Evolutionary conservation across 768 basidiomycete species (phyloP), one percentile per base, ranked within the genome.

Genomic region (Auricularia sp.): DNA sequence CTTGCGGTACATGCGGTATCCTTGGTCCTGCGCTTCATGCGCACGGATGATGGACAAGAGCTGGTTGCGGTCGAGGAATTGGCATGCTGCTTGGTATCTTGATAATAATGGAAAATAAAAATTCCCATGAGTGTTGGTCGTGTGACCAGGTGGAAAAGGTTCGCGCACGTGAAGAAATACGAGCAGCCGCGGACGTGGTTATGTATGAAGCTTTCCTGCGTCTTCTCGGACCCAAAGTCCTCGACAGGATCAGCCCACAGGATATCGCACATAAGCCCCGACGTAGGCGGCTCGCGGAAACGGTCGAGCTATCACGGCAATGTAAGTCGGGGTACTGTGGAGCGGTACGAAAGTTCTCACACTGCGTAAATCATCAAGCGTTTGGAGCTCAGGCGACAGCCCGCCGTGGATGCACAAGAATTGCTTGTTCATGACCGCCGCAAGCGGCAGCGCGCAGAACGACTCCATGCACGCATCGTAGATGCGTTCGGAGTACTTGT

Each of bases 391-490:
- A 0, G 97, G 97, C 0, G 92, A 95, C 14, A 99, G 81, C 18
- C 97, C 97, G 36, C 97, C 97, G 66, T 99, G 97, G 66, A 98
- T 97, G 75, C 96, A 99, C 61, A 98, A 79, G 76, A 99, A 99
- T 76, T 98, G 97, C 73, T 98, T 98, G 80, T 99, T 99, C 96
- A 98, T 98, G 72, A 99, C 76, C 36, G 97, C 97, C 1, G 96
- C 96, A 8, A 99, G 83, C 2, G 97, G 97, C 0, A 99, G 83
- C 0, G 90, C 83, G 73, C 95, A 98, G 80, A 99, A 98, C 0
- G 92, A 92, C 35, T 97, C 91, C 93, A 98, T 96, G 82, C 92
- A 94, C 34, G 93, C 93, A 66, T 99, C 93, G 74, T 99, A 99
- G 66, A 99, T 84, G 33, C 87, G 86, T 69, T 98, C 96, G 7